phyloP scores from a whole-genome alignment of 139 green algal species.

The Ettlia oleoabundans region DNA sequence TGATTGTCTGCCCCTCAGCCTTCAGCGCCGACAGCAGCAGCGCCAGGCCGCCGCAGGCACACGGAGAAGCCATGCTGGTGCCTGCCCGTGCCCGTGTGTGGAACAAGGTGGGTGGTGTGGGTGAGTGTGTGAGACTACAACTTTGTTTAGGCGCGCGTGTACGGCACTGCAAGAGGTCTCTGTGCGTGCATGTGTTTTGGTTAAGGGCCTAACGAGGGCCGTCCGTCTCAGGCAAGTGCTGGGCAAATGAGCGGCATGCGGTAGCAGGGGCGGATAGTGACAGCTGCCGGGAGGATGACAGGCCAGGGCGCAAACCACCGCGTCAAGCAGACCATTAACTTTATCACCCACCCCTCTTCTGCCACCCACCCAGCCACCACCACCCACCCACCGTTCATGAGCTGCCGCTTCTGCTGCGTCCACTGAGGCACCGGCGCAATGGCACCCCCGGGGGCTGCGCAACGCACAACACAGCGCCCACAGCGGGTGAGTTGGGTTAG shows the following conservation, averaged over 20 bases:
- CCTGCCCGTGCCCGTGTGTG: background rate
- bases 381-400: constrained; percentile 85
- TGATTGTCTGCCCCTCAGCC: constrained; percentile 40
- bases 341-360: too few relatives aligned
- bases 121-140: background rate
- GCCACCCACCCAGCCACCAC: too few relatives aligned
- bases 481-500: background rate
- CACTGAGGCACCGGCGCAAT: constrained; percentile 87
- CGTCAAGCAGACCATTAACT: too few relatives aligned
- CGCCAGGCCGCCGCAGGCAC: constrained; percentile 79
- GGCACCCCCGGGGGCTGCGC: constrained; percentile 71
- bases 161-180: too few relatives aligned
- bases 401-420: constrained; percentile 70
- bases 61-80: constrained; percentile 83
- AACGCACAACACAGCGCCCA: background rate
- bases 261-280: too few relatives aligned
- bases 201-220: too few relatives aligned
- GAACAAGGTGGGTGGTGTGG: background rate
- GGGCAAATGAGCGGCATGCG: too few relatives aligned
- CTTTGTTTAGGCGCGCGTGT: too few relatives aligned
- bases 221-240: too few relatives aligned
- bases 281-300: too few relatives aligned
- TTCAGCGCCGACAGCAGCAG: constrained; percentile 82
- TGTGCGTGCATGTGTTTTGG: too few relatives aligned
- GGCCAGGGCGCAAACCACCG: too few relatives aligned